These are phyloP conservation scores for Chondrostereum purpureum DNA, from an alignment of 1,284 basidiomycete genomes.

Conservation along the genomic window DNA sequence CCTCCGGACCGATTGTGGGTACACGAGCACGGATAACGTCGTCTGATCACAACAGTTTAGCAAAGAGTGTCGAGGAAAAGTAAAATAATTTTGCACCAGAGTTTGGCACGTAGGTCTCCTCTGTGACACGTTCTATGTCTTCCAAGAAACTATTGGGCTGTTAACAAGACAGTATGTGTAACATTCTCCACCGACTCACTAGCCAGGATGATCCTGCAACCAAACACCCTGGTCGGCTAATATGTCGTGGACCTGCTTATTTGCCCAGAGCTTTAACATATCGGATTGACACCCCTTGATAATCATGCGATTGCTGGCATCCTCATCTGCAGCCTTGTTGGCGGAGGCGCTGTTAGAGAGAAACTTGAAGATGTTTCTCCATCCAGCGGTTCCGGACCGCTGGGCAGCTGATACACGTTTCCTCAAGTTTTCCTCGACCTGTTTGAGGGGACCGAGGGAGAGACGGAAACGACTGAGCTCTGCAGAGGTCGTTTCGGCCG, in stretches of 20 bases:
- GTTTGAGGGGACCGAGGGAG: slow-evolving; percentile 46
- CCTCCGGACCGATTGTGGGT: slow-evolving; percentile 58
- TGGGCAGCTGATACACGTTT: slow-evolving; percentile 25
- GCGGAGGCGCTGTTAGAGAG: slow-evolving; percentile 16
- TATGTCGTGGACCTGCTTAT: slow-evolving; percentile 32
- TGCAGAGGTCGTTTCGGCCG: slow-evolving; percentile 6
- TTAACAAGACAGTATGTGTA: background rate
- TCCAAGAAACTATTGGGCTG: slow-evolving; percentile 44
- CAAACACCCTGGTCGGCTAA: slow-evolving; percentile 36
- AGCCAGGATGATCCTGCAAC: slow-evolving; percentile 51
- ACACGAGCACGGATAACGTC: slow-evolving; percentile 61
- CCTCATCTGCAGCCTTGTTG: slow-evolving; percentile 30
- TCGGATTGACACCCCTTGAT: slow-evolving; percentile 49
- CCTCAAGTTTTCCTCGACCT: slow-evolving; percentile 47
- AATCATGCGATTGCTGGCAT: slow-evolving; percentile 36
- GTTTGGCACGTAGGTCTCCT: slow-evolving; percentile 44
- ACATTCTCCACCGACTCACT: slow-evolving; percentile 34
- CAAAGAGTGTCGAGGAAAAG: too few species aligned
- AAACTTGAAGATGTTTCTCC: slow-evolving; percentile 35
- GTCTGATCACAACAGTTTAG: too few species aligned
- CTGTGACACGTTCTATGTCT: slow-evolving; percentile 43
- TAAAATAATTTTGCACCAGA: too few species aligned
- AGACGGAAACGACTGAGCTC: slow-evolving; percentile 39
- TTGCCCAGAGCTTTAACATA: slow-evolving; percentile 46
- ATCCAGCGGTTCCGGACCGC: slow-evolving; percentile 38